These are phyloP conservation scores for Cytospora chrysosperma DNA, from an alignment of 2,329 filamentous ascomycete species.

Conservation along the genomic window DNA sequence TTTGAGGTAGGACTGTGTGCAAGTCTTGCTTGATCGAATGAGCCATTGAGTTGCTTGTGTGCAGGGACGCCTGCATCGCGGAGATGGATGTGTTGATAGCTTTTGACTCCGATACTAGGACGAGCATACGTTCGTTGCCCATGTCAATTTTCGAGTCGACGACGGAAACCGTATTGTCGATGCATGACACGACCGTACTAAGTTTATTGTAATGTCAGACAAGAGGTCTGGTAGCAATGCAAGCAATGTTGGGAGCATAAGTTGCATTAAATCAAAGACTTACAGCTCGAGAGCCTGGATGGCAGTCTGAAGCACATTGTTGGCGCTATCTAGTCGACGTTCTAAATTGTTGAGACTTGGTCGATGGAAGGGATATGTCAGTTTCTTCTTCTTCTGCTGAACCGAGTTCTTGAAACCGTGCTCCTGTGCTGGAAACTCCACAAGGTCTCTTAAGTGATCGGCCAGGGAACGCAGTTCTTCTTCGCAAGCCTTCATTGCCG, in stretches of 20 bases:
- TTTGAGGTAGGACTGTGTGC: neutral
- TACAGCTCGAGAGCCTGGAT: neutral
- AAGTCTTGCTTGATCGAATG: neutral
- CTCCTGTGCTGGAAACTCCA: neutral
- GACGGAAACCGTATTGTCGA: neutral
- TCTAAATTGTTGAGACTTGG: neutral
- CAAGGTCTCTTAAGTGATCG: neutral
- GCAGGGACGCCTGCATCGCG: neutral
- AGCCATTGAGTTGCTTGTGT: neutral
- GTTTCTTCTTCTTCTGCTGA: neutral
- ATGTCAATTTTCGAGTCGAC: neutral
- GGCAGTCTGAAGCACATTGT: neutral
- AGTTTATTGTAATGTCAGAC: neutral
- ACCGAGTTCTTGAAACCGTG: neutral
- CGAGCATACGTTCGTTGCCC: neutral
- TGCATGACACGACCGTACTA: neutral
- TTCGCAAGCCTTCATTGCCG: neutral
- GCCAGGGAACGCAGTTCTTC: neutral
- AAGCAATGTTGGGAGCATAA: neutral
- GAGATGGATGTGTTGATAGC: neutral
- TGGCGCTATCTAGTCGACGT: neutral
- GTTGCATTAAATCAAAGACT: neutral
- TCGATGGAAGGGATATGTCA: neutral
- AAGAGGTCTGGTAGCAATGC: neutral
- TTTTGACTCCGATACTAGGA: neutral